phyloP scores from a whole-genome alignment of 305 asterid genomes.

The Fraxinus baroniana region DNA sequence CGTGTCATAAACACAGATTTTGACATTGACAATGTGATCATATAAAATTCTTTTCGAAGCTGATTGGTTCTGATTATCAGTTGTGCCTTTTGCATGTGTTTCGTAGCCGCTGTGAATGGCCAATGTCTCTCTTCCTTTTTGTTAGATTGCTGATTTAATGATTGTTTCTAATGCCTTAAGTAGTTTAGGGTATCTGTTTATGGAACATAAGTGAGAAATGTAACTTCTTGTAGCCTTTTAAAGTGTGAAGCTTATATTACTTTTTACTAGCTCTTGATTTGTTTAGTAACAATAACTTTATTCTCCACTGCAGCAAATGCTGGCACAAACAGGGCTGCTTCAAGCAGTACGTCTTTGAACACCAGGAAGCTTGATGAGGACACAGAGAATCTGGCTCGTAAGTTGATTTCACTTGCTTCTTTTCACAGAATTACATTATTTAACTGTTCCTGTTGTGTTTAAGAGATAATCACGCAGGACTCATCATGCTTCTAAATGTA shows the following conservation, averaged over 20 bases:
- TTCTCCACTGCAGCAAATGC: slow-evolving; percentile 62
- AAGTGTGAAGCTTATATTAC: neutral
- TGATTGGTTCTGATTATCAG: neutral
- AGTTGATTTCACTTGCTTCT: slow-evolving; percentile 38
- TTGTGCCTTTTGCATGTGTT: neutral
- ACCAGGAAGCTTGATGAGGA: slow-evolving; percentile 94
- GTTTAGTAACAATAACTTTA: neutral
- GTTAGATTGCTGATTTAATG: neutral
- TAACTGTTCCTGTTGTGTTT: neutral
- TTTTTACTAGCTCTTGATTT: slow-evolving; percentile 1
- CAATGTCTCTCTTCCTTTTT: neutral
- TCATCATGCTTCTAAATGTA: neutral
- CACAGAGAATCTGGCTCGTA: slow-evolving; percentile 82
- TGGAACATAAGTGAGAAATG: neutral
- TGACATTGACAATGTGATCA: neutral
- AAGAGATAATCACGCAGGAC: neutral
- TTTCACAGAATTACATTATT: neutral
- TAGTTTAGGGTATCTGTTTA: neutral
- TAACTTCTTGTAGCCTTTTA: neutral
- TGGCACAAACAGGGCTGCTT: slow-evolving; percentile 85
- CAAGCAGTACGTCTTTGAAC: slow-evolving; percentile 64
- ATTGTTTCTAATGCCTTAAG: neutral
- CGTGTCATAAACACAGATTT: neutral
- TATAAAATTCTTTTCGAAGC: neutral
- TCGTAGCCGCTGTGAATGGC: neutral